These are phyloP conservation scores for Suhomyces chickasaworum DNA, from an alignment of 1,139 yeast genomes.

Conservation along the genomic window DNA sequence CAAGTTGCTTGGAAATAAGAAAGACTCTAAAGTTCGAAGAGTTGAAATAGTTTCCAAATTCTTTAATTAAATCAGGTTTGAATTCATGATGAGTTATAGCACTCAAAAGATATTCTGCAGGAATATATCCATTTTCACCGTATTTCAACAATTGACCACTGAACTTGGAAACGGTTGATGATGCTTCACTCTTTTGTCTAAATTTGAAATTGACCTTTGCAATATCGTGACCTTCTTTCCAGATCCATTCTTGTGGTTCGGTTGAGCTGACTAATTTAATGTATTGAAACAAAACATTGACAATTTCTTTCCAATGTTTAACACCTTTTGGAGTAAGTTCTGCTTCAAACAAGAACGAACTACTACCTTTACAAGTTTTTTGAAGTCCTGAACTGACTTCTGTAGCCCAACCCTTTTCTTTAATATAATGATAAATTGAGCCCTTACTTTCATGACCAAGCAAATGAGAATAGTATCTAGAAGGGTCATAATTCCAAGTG, in stretches of 20 bases:
- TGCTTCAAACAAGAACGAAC: slow-evolving; percentile 64
- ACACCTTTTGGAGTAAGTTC: slow-evolving; percentile 79
- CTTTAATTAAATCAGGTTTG: slow-evolving; percentile 53
- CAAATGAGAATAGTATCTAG: slow-evolving; percentile 71
- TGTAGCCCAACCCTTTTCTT: slow-evolving; percentile 76
- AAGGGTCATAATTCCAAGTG: slow-evolving; percentile 70
- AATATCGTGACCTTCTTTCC: slow-evolving; percentile 51
- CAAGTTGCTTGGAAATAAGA: slow-evolving; percentile 54
- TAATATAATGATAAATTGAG: slow-evolving; percentile 69
- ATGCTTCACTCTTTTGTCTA: slow-evolving; percentile 64
- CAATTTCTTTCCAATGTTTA: slow-evolving; percentile 59
- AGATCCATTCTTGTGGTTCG: slow-evolving; percentile 63
- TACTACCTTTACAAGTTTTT: slow-evolving; percentile 68
- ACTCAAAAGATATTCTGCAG: slow-evolving; percentile 63
- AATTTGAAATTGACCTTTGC: slow-evolving; percentile 59
- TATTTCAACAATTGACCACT: slow-evolving; percentile 47
- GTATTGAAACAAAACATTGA: slow-evolving; percentile 68
- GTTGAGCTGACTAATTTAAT: slow-evolving; percentile 52
- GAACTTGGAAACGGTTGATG: slow-evolving; percentile 58
- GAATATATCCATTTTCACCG: slow-evolving; percentile 47
- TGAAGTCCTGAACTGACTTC: slow-evolving; percentile 75
- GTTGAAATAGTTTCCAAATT: slow-evolving; percentile 53
- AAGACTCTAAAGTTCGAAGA: slow-evolving; percentile 63
- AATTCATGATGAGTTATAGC: slow-evolving; percentile 60
- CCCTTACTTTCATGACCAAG: slow-evolving; percentile 93